Evolutionary conservation across 768 basidiomycete genomes (phyloP).

Genomic region (Serendipita vermifera): DNA sequence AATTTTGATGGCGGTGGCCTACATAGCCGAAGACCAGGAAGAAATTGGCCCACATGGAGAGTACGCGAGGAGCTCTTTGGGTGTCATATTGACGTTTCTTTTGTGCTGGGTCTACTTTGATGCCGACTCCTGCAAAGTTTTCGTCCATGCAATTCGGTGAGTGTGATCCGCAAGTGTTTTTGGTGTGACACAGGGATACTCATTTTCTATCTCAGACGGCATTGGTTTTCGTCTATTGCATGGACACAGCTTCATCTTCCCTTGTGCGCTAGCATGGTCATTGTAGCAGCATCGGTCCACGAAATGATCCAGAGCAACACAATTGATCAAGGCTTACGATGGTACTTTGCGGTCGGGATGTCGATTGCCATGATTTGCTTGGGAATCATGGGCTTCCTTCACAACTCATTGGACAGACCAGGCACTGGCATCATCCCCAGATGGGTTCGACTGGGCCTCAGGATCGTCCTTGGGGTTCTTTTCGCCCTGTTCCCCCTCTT

Average conservation of each 20-base stretch:
- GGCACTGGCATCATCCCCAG: neutral
- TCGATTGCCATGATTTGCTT: conserved; percentile 9
- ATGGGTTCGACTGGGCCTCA: neutral
- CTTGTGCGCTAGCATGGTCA: conserved; percentile 8
- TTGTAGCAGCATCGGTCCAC: neutral
- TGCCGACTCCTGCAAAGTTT: conserved; percentile 11
- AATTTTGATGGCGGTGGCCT: conserved; percentile 6
- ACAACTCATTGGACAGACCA: conserved; percentile 10
- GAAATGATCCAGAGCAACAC: neutral
- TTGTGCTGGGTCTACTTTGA: conserved; percentile 13
- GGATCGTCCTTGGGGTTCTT: neutral
- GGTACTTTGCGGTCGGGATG: conserved; percentile 8
- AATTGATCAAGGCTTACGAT: conserved; percentile 2
- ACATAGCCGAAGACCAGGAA: neutral
- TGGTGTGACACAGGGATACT: neutral
- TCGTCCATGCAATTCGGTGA: conserved; percentile 11
- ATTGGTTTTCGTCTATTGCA: conserved; percentile 8
- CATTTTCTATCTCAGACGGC: neutral
- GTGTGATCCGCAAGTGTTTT: neutral
- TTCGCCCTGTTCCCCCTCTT: neutral
- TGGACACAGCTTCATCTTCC: conserved; percentile 10
- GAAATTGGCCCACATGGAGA: conserved; percentile 4
- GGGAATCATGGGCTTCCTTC: conserved; percentile 11
- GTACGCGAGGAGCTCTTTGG: neutral
- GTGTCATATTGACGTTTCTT: neutral